Percentiles rank a stretch among this genome's conserved stretches.
Evolutionary conservation across 73 alveolate genomes (phyloP).

Genomic region (Tetrahymena thermophila): DNA sequence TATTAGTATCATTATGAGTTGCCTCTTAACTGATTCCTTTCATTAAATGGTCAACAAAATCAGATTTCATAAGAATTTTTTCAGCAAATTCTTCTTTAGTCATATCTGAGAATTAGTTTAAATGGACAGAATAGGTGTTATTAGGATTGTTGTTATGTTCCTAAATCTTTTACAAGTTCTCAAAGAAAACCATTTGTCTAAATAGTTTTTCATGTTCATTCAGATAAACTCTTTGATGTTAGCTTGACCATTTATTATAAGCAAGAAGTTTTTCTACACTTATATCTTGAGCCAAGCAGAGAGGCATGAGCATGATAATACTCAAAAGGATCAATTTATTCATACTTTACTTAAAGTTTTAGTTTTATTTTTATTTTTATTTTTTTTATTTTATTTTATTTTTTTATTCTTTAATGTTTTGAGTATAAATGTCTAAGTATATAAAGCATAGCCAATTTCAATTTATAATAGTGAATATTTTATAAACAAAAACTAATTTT

Average conservation of each 20-base stretch:
- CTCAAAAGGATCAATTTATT: background rate
- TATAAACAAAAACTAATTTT: too few relatives aligned
- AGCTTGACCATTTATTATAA: background rate
- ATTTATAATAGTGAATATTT: too few relatives aligned
- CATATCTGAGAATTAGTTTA: conserved; percentile 27
- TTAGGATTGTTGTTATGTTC: conserved; percentile 5
- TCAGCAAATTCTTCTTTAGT: conserved; percentile 21
- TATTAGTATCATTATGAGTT: too few relatives aligned
- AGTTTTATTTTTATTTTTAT: too few relatives aligned
- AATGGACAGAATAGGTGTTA: background rate
- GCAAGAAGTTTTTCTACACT: background rate
- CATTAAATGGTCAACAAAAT: background rate
- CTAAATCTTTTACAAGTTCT: conserved; percentile 3
- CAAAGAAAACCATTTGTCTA: conserved; percentile 3
- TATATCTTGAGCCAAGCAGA: background rate
- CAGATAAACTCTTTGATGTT: background rate
- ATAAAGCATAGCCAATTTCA: too few relatives aligned
- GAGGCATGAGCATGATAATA: background rate
- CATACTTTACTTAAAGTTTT: background rate
- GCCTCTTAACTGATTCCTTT: too few relatives aligned
- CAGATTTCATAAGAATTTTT: background rate
- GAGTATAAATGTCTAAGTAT: too few relatives aligned
- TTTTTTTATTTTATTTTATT: too few relatives aligned
- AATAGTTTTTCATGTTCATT: background rate
- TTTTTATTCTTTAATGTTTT: too few relatives aligned